Evolutionary conservation across 345 rosid genomes (phyloP).

Genomic region (Salix arbutifolia): DNA sequence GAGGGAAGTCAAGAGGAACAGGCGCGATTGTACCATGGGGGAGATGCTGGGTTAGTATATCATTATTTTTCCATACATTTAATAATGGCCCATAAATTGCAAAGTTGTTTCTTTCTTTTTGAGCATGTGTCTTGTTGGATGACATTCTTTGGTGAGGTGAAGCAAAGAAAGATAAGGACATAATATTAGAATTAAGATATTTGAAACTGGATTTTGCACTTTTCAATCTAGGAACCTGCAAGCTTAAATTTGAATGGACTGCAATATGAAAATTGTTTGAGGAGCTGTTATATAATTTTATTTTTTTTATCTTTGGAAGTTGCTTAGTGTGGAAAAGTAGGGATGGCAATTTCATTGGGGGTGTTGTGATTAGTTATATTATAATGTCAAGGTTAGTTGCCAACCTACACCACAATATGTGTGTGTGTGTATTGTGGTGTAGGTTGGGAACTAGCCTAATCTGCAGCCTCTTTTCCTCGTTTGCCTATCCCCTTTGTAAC

Average conservation of each 20-base stretch:
- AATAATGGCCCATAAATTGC: background rate
- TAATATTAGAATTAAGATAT: background rate
- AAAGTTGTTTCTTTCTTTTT: background rate
- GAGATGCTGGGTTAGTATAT: constrained; percentile 60
- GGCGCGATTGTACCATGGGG: constrained; percentile 68
- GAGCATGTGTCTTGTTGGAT: background rate
- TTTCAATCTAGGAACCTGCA: background rate
- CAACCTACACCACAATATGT: no score
- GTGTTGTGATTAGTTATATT: no score
- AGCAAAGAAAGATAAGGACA: background rate
- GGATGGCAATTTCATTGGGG: background rate
- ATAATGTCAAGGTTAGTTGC: no score
- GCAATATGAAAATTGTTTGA: background rate
- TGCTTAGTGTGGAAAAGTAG: background rate
- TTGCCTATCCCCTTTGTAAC: no score
- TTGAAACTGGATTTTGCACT: background rate
- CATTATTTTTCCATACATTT: background rate
- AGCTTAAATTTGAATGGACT: background rate
- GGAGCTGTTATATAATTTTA: background rate
- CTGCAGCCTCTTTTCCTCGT: no score
- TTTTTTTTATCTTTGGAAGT: background rate
- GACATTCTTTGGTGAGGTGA: background rate
- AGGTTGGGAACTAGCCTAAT: no score
- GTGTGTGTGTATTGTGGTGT: no score
- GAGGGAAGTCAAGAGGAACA: constrained; percentile 95